Conservation (phyloP, 352 stramenopile species). For the Phytophthora aleatoria region DNA sequence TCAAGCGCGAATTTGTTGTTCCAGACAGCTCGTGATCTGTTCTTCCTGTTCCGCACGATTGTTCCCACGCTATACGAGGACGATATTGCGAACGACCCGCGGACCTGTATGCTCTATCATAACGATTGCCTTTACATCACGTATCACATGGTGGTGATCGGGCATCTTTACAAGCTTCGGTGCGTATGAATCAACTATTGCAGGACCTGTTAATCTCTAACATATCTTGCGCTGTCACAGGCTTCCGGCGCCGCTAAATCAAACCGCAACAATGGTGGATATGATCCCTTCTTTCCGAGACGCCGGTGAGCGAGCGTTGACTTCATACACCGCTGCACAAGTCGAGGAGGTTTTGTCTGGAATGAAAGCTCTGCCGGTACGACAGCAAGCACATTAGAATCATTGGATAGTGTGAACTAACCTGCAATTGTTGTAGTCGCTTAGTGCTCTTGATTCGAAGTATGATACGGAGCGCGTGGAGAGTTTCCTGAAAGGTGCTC, state of each 20-base stretch:
- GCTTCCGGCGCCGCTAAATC: slow-evolving; percentile 56
- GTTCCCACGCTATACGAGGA: slow-evolving; percentile 71
- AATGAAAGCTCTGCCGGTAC: slow-evolving; percentile 52
- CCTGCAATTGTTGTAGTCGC: slow-evolving; percentile 31
- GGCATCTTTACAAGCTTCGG: slow-evolving; percentile 74
- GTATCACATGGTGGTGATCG: slow-evolving; percentile 80
- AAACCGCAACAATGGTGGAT: slow-evolving; percentile 79
- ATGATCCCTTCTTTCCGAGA: slow-evolving; percentile 76
- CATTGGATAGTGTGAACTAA: slow-evolving; percentile 7
- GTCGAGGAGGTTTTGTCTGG: slow-evolving; percentile 51
- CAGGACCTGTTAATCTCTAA: not conserved
- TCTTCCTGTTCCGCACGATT: slow-evolving; percentile 75
- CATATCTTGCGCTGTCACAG: slow-evolving; percentile 23
- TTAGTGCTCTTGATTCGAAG: slow-evolving; percentile 48
- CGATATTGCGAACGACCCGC: slow-evolving; percentile 67
- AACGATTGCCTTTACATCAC: slow-evolving; percentile 87
- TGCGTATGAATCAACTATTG: slow-evolving; percentile 20
- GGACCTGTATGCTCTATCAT: slow-evolving; percentile 80
- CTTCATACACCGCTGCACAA: slow-evolving; percentile 43
- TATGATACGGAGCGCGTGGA: slow-evolving; percentile 46
- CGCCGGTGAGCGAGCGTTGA: slow-evolving; percentile 58
- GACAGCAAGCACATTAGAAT: not conserved
- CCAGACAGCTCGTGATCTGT: slow-evolving; percentile 76
- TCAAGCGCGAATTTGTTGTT: slow-evolving; percentile 66
- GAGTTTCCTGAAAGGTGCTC: slow-evolving; percentile 52